These are phyloP conservation scores for Senna siamea DNA, from an alignment of 306 rosid genomes.

Conservation along the genomic window DNA sequence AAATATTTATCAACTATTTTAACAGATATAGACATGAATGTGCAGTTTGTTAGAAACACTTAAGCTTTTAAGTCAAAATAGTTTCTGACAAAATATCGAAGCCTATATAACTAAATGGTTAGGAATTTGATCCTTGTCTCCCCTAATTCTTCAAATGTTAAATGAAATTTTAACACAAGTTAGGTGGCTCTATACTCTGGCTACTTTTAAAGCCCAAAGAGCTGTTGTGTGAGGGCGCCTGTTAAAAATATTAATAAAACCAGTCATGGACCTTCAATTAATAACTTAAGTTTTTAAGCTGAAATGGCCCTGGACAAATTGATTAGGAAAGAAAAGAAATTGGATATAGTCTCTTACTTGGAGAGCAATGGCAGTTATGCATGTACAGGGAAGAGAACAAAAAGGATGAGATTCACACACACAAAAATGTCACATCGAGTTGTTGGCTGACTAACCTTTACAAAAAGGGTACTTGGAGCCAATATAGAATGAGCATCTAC, in stretches of 20 bases:
- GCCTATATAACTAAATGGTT: background rate
- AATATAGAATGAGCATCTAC: constrained; percentile 71
- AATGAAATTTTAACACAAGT: too few relatives aligned
- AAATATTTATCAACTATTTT: background rate
- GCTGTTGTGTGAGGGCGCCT: background rate
- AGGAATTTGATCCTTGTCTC: background rate
- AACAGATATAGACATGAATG: background rate
- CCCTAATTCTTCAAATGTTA: background rate
- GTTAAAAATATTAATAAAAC: too few relatives aligned
- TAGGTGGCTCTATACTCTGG: background rate
- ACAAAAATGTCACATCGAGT: background rate
- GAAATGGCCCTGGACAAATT: background rate
- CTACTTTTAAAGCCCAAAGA: background rate
- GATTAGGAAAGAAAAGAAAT: constrained; percentile 3
- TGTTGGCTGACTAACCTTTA: constrained; percentile 52
- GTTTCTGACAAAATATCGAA: background rate
- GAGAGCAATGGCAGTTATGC: background rate
- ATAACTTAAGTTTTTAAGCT: background rate
- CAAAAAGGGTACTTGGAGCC: constrained; percentile 82
- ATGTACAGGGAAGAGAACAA: background rate
- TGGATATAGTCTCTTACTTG: background rate
- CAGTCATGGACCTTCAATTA: too few relatives aligned
- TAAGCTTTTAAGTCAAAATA: background rate
- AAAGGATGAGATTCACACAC: background rate
- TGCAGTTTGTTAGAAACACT: background rate